These are phyloP conservation scores for Leishmania lainsoni DNA, from an alignment of 208 protist species.

Conservation along the genomic window DNA sequence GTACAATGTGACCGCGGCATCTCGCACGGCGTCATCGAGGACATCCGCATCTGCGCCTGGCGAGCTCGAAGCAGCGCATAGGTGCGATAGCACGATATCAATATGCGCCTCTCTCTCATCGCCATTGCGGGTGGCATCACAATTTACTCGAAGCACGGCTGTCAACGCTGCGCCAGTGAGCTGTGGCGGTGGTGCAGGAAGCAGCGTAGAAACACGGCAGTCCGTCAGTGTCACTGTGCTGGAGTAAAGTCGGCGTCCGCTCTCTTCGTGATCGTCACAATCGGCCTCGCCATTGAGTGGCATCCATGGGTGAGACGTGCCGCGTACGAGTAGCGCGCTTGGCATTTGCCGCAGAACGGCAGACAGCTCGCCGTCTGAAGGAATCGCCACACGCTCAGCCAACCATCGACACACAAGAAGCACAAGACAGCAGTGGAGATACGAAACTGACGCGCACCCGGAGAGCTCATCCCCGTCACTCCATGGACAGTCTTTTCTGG, in stretches of 20 bases:
- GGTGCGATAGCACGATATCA: not conserved
- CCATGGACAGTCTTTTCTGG: not conserved
- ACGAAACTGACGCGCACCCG: not conserved
- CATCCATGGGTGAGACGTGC: not conserved
- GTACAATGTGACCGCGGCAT: not conserved
- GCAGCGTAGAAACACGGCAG: constrained; percentile 4
- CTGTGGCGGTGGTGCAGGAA: not conserved
- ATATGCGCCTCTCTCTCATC: not conserved
- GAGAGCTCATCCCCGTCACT: not conserved
- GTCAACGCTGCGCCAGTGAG: not conserved
- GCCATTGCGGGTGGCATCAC: not conserved
- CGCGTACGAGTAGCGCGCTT: not conserved
- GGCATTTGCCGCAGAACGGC: constrained; percentile 3
- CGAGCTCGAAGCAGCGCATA: not conserved
- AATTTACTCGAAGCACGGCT: not conserved
- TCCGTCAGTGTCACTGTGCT: not conserved
- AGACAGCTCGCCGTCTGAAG: not conserved
- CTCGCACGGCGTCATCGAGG: not conserved
- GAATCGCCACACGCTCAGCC: constrained; percentile 8
- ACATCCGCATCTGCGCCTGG: not conserved
- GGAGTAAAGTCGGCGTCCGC: not conserved
- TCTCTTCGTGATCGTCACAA: not conserved
- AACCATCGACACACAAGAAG: constrained; percentile 11
- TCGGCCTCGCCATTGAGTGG: not conserved
- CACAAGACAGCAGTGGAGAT: constrained; percentile 3